Evolutionary conservation across 1,284 basidiomycete genomes (phyloP).

Genomic region (Cystobasidium pallidum): DNA sequence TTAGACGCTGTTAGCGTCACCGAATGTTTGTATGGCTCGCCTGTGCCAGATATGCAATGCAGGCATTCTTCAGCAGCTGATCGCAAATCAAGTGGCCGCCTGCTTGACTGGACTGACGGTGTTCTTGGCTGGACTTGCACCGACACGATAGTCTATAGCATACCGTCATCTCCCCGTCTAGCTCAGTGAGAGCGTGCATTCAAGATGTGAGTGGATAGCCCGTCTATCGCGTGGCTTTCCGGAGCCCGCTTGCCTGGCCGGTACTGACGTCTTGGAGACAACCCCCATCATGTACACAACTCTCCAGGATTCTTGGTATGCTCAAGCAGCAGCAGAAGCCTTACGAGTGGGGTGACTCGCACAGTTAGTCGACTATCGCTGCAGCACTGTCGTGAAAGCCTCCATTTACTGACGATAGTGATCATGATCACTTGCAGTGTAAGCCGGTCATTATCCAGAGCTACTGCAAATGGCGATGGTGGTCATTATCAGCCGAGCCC

Average conservation of each 20-base stretch:
- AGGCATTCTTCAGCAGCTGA: neutral
- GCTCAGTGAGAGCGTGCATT: slow-evolving; percentile 1
- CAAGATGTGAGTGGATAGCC: neutral
- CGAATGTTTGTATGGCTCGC: no score
- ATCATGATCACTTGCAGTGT: slow-evolving; percentile 14
- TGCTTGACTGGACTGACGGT: neutral
- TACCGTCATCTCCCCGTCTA: neutral
- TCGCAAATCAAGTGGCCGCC: neutral
- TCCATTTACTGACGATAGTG: neutral
- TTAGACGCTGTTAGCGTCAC: no score
- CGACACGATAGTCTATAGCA: no score
- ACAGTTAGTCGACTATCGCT: slow-evolving; percentile 16
- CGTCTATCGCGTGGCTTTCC: neutral
- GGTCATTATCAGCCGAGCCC: no score
- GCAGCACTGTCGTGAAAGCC: neutral
- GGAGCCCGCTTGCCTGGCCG: neutral
- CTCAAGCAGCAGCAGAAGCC: slow-evolving; percentile 30
- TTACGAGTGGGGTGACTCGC: slow-evolving; percentile 39
- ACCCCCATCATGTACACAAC: neutral
- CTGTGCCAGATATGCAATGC: no score
- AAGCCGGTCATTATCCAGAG: no score
- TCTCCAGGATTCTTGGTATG: slow-evolving; percentile 19
- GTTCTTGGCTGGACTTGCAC: no score
- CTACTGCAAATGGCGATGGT: no score
- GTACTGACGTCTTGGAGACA: neutral